A percentile compares a stretch with the other conserved stretches of the same genome.
These are phyloP conservation scores for Colletotrichum liaoningense DNA, from an alignment of 2,329 filamentous ascomycete genomes.

Conservation along the genomic window DNA sequence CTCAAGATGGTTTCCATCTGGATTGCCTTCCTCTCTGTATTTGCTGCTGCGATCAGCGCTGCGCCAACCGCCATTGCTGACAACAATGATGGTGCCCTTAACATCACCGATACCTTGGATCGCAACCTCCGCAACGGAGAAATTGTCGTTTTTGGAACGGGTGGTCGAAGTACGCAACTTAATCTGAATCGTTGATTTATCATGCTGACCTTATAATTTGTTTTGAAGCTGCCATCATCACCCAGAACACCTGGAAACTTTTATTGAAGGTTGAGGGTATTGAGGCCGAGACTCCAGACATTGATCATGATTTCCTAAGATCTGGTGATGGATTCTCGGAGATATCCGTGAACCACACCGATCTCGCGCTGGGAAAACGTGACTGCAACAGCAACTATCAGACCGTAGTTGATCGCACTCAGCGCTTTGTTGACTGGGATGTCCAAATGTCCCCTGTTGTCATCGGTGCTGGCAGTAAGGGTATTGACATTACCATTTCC, in stretches of 20 bases:
- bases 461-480: slow-evolving; percentile 28
- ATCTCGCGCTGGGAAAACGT: slow-evolving; percentile 2
- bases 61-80: slow-evolving; percentile 3
- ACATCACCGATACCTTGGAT: neutral
- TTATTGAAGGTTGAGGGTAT: slow-evolving; percentile 8
- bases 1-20: slow-evolving; percentile 22
- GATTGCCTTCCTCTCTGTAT: slow-evolving; percentile 6
- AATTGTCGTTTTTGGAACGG: slow-evolving; percentile 9
- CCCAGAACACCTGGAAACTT: slow-evolving; percentile 21
- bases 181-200: too few species aligned
- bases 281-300: slow-evolving; percentile 2
- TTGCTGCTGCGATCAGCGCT: slow-evolving; percentile 8
- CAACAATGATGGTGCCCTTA: neutral
- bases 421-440: slow-evolving; percentile 36
- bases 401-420: slow-evolving; percentile 8
- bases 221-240: slow-evolving; percentile 12
- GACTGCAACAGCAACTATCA: slow-evolving; percentile 27
- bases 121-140: slow-evolving; percentile 13
- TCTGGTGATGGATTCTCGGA: neutral
- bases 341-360: neutral
- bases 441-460: slow-evolving; percentile 36
- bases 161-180: slow-evolving; percentile 2
- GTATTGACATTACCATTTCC: slow-evolving; percentile 30
- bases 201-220: neutral
- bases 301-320: slow-evolving; percentile 22